Evolutionary conservation across 306 rosid genomes (phyloP), one percentile per base, ranked within the genome.

Genomic region (Cucurbita argyrosperma): DNA sequence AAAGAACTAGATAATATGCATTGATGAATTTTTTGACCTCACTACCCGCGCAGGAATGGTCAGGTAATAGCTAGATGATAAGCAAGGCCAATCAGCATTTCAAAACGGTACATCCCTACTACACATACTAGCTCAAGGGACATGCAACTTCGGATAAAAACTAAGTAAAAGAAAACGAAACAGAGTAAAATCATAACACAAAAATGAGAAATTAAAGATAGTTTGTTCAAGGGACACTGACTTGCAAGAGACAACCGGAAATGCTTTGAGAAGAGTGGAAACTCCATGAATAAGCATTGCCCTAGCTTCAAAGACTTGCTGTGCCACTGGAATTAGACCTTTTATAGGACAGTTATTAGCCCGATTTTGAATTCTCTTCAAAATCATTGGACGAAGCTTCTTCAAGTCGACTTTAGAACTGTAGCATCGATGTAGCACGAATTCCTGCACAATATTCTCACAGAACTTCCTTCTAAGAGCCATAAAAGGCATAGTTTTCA

Each of bases 181-280:
- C 5, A 63, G 3, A 54, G 23, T 19, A 49, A 37, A 39, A 21
- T 55, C 35, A 47, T 35, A 15, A 49, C n/a, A 46, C 10, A 49
- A 69, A 21, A 15, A 3, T 10, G 7, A 52, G 2, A 37, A 40
- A 9, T 46, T 69, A 26, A 60, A 51, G n/a, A 47, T 14, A 40
- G 57, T 51, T 67, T 16, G 42, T 14, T 47, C 45, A 8, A 1
- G 59, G 39, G 35, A 21, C 35, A 82, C 89, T 87, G 72, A 94
- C 96, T 86, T 89, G 97, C 96, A 91, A 54, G 90, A 82, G 84
- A 89, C 35, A 72, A 88, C 69, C 7, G 97, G 93, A 62, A 85
- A 51, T 66, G 59, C 54, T 10, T 82, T 82, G 60, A 89, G 87
- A 72, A 88, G 96, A 52, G 84, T 76, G 13, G 97, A 87, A 69